These are phyloP conservation scores for Rhodomyrtus tomentosa DNA, from an alignment of 345 rosid genomes.

Conservation along the genomic window DNA sequence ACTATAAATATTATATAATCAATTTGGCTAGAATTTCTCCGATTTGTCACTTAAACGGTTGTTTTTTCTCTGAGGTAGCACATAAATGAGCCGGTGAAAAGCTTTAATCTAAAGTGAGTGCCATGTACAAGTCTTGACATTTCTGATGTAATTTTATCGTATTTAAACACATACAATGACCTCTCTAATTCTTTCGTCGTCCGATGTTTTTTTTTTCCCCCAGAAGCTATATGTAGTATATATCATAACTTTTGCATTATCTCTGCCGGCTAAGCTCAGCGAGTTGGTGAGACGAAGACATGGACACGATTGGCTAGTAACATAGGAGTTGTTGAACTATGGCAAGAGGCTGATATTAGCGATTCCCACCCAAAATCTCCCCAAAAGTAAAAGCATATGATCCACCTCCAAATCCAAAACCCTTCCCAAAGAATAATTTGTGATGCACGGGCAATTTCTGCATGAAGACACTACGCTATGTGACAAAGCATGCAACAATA, in stretches of 20 bases:
- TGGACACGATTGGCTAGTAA: background rate
- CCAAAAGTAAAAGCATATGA: background rate
- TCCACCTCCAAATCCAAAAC: background rate
- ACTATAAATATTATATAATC: no score
- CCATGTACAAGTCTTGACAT: no score
- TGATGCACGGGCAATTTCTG: conserved; percentile 1
- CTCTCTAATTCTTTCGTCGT: background rate
- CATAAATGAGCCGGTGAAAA: no score
- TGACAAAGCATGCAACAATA: conserved; percentile 7
- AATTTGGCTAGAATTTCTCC: no score
- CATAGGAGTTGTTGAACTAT: background rate
- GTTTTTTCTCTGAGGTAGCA: no score
- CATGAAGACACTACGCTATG: conserved; percentile 12
- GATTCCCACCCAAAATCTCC: background rate
- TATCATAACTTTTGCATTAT: background rate
- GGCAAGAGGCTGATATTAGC: background rate
- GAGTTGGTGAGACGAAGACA: background rate
- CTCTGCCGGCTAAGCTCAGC: background rate
- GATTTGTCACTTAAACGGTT: no score
- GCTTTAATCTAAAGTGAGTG: no score
- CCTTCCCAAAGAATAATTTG: background rate
- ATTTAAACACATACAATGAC: background rate
- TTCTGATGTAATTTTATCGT: background rate
- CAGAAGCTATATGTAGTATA: background rate
- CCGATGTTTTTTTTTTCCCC: background rate